Evolutionary conservation across 2,329 filamentous ascomycete genomes (phyloP), one percentile per base, ranked within the genome.

Genomic region (Pyrenochaeta sp.): DNA sequence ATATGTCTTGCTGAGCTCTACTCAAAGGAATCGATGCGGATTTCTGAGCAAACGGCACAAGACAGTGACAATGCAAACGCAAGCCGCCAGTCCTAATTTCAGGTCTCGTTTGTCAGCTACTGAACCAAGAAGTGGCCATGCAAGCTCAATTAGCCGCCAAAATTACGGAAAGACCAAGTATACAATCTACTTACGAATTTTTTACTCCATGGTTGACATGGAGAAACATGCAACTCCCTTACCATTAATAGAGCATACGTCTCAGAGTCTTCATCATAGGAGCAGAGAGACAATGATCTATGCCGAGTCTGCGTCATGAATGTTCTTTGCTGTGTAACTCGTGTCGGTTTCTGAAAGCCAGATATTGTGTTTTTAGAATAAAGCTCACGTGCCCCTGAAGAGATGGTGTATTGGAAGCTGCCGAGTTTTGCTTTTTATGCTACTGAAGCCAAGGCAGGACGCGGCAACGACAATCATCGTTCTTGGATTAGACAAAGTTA

Each of bases 1-100:
- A 7, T 15, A 14, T 14, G 20, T 39, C 9, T 20, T 23, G 11
- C 10, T 39, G 11, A 20, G n/a, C 36, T 20, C 20, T 39, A 11
- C 11, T n/a, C 4, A 42, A 18, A 27, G 17, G 15, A 3, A 9
- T 42, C 27, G 23, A 31, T 15, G 21, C 27, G 15, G 17, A 4
- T 11, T 17, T 10, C 11, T 21, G 4, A 17, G 15, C 4, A 11
- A 21, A 18, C n/a, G 21, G 12, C 17, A 10, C 15, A 17, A 11
- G 29, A 30, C 40, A 42, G 39, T 20, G 23, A 31, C 5, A 42
- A 6, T 29, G 14, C 15, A 23, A 15, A 20, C 23, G 42, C 33
- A 45, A 49, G 14, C 36, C 42, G 40, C 33, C 21, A 14, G 37
- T 39, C 27, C 35, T 49, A 51, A 37, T 49, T 45, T 41, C 35